Conservation (phyloP, 2,329 filamentous ascomycete species). For the Alternaria arbusti region DNA sequence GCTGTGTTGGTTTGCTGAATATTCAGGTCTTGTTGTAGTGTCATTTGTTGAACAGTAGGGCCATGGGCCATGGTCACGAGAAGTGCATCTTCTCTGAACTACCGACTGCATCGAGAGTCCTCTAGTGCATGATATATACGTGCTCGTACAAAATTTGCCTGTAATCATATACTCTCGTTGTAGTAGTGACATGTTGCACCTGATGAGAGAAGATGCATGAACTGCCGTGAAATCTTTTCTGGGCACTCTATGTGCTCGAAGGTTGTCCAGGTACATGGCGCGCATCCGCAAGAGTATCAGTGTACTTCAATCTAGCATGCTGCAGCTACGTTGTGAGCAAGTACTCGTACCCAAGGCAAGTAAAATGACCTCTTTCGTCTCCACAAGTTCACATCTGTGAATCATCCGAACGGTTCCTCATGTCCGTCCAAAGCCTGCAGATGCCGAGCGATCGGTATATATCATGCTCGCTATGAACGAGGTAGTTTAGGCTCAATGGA, state of each 20-base stretch:
- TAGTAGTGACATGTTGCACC: background rate
- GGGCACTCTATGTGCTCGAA: background rate
- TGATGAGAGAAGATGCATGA: background rate
- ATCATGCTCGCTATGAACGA: background rate
- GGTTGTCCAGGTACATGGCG: background rate
- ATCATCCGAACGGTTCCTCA: slow-evolving; percentile 45
- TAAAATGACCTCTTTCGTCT: background rate
- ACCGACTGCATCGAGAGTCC: background rate
- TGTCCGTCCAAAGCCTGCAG: background rate
- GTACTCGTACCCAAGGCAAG: background rate
- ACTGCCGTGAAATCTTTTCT: background rate
- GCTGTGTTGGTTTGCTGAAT: background rate
- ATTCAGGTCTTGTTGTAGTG: background rate
- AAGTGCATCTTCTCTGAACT: background rate
- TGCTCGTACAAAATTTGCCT: background rate
- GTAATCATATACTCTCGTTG: background rate
- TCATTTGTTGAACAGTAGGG: background rate
- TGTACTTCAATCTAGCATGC: background rate
- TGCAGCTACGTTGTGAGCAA: background rate
- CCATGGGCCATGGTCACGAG: background rate
- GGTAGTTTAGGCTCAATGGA: background rate
- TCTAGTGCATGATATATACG: background rate
- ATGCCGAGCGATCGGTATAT: background rate
- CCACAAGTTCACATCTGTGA: slow-evolving; percentile 32
- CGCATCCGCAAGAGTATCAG: background rate